Percentiles rank a stretch among this genome's conserved stretches.
These are phyloP conservation scores for Diaporthe sp. DNA, from an alignment of 2,329 filamentous ascomycete species.

Conservation along the genomic window DNA sequence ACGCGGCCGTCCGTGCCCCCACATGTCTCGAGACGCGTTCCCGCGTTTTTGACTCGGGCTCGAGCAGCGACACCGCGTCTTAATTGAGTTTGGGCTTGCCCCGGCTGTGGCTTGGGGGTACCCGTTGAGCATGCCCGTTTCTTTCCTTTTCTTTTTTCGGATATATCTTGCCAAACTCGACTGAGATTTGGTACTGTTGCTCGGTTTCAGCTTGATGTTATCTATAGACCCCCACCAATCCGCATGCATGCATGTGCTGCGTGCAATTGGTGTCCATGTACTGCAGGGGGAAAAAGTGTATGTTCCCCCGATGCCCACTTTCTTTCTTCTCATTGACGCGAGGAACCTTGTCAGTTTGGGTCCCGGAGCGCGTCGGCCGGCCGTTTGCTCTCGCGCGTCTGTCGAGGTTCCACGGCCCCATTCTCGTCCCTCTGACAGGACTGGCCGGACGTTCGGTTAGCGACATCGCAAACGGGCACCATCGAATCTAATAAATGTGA, in stretches of 20 bases:
- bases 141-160: not conserved
- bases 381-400: conserved; percentile 10
- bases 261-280: not conserved
- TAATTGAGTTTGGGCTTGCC: conserved; percentile 4
- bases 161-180: not conserved
- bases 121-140: not conserved
- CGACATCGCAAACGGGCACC: not conserved
- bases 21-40: conserved; percentile 28
- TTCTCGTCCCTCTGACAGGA: not conserved
- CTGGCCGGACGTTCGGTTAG: not conserved
- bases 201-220: conserved; percentile 7
- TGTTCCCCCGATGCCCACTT: not conserved
- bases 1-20: conserved; percentile 25
- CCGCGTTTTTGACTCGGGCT: conserved; percentile 10
- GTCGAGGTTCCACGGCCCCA: not conserved
- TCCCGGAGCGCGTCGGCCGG: not conserved
- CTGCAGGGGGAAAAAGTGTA: not conserved
- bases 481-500: not conserved
- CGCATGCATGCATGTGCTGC: not conserved
- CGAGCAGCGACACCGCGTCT: conserved; percentile 23
- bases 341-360: not conserved
- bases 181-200: too few species aligned
- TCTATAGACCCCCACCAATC: not conserved
- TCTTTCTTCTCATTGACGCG: not conserved
- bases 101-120: not conserved